Evolutionary conservation across 1,284 basidiomycete species (phyloP), one percentile per base, ranked within the genome.

Genomic region (Boletus hoseneyae): DNA sequence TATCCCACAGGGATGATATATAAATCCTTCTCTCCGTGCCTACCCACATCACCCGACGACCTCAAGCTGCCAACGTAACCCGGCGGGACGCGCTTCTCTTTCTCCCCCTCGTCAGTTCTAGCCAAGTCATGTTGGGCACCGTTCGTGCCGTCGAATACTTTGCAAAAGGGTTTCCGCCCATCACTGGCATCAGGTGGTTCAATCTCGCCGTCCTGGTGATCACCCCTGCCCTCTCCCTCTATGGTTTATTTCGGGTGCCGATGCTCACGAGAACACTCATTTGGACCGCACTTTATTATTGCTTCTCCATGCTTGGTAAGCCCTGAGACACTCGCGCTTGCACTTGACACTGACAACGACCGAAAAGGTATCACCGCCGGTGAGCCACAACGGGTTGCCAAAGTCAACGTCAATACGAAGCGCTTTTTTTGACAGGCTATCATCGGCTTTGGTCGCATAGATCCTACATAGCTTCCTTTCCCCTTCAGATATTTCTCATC

Each of bases 361-460:
- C n/a, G 50, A 52, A 34, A 52, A 62, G 88, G 77, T 49, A 79
- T 79, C 42, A 80, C 78, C 37, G 78, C 78, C 56, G 90, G 90
- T 74, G 66, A 58, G 72, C 57, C 37, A 41, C 27, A 25, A 15
- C 6, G 11, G 9, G 42, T 40, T 21, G 4, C 35, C 27, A 8
- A 30, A 12, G 23, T 40, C 16, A 12, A 29, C 43, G 29, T 44
- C 34, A 40, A 39, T 38, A 25, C 42, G 21, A 35, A 46, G 15
- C 45, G 32, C 27, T 32, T 43, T 41, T 33, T 46, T 43, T 25
- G 49, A 34, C 60, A 79, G 93, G 93, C 40, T 96, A 95, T 71
- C 93, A 96, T 70, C 81, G 93, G 43, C 75, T 95, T 2, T 96
- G 90, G 90, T 90, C 93, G 3, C 93, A 96, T 68, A 80, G 93